phyloP scores from a whole-genome alignment of 2,329 filamentous ascomycete genomes.

The Hortaea sp. region DNA sequence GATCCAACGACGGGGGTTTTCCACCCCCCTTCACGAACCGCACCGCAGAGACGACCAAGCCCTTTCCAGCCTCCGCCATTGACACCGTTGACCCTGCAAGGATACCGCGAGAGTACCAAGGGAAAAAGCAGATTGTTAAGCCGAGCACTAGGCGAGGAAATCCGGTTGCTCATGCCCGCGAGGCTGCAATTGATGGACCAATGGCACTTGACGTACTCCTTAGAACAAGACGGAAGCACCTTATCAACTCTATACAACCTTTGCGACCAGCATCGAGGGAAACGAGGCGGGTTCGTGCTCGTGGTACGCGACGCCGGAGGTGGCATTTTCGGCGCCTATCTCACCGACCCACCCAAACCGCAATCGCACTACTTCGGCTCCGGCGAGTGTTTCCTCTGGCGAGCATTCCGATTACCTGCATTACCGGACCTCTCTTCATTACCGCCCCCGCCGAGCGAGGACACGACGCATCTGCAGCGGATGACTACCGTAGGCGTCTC shows the following conservation, averaged over 20 bases:
- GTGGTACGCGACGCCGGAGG: conserved; percentile 71
- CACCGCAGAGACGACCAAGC: conserved; percentile 52
- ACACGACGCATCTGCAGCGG: conserved; percentile 52
- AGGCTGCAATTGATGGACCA: conserved; percentile 76
- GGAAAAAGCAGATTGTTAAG: conserved; percentile 57
- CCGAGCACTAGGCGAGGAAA: conserved; percentile 75
- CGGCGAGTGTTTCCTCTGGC: conserved; percentile 91
- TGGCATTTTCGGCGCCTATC: conserved; percentile 82
- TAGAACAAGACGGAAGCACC: conserved; percentile 86
- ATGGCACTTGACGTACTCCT: conserved; percentile 78
- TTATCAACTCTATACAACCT: conserved; percentile 77
- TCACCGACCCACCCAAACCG: conserved; percentile 79
- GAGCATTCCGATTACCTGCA: conserved; percentile 56
- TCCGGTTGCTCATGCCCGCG: conserved; percentile 77
- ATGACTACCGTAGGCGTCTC: conserved; percentile 47
- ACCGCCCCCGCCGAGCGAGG: conserved; percentile 59
- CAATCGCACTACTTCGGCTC: conserved; percentile 83
- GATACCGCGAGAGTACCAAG: conserved; percentile 53
- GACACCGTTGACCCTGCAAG: conserved; percentile 63
- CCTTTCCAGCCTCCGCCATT: conserved; percentile 84
- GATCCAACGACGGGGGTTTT: conserved; percentile 42
- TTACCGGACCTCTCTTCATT: conserved; percentile 45
- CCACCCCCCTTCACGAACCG: conserved; percentile 30
- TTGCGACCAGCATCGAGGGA: conserved; percentile 56
- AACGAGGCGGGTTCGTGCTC: conserved; percentile 76